These are phyloP conservation scores for Colletotrichum scovillei DNA, from an alignment of 2,329 filamentous ascomycete species.

Conservation along the genomic window DNA sequence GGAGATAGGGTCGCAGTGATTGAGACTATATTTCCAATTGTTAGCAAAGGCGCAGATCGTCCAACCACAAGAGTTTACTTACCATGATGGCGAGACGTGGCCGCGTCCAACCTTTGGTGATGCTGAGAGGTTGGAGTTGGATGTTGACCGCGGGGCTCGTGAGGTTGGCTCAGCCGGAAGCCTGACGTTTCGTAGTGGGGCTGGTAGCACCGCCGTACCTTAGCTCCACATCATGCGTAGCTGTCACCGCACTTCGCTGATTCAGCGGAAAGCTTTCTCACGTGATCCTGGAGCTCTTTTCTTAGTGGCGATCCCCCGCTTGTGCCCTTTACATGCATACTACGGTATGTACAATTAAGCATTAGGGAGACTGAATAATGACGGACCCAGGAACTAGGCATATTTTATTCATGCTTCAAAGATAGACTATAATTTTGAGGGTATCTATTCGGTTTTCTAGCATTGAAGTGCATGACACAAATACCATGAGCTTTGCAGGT, in stretches of 20 bases:
- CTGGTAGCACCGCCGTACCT: conserved; percentile 33
- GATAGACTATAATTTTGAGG: neutral
- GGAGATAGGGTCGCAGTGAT: conserved; percentile 95
- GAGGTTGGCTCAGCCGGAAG: conserved; percentile 42
- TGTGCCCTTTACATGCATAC: conserved; percentile 17
- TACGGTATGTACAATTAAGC: neutral
- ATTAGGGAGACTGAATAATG: too few relatives aligned
- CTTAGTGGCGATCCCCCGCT: conserved; percentile 26
- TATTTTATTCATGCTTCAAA: neutral
- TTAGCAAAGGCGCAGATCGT: conserved; percentile 37
- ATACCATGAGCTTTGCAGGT: neutral
- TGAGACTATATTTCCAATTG: conserved; percentile 73
- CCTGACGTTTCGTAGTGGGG: conserved; percentile 49
- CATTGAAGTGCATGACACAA: neutral
- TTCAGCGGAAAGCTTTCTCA: conserved; percentile 5
- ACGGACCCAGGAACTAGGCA: too few relatives aligned
- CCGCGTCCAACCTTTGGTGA: conserved; percentile 32
- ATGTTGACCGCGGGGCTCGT: conserved; percentile 35
- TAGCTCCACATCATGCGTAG: conserved; percentile 22
- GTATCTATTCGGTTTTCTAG: neutral
- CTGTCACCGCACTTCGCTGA: conserved; percentile 26
- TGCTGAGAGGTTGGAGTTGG: conserved; percentile 27
- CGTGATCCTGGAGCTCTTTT: conserved; percentile 11
- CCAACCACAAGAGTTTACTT: neutral
- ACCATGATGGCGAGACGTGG: conserved; percentile 34